Conservation (phyloP, 768 basidiomycete genomes). For the Epithele typhae region DNA sequence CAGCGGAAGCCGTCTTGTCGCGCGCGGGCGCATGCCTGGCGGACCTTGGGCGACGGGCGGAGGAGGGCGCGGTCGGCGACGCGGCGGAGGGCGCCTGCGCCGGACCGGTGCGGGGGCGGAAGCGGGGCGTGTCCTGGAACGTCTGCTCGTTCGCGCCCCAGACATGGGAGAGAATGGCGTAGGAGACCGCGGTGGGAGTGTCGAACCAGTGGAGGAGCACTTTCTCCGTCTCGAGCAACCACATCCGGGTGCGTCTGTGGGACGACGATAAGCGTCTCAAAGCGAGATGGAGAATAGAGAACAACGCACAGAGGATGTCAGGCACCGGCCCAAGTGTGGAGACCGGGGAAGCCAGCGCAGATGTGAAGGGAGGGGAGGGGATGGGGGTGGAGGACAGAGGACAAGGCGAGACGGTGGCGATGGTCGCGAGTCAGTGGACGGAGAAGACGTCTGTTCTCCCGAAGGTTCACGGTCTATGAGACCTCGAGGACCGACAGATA, state of each 20-base stretch:
- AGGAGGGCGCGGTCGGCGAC: background rate
- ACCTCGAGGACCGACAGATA: too few relatives aligned
- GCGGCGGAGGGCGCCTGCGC: background rate
- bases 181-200: background rate
- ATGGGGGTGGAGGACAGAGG: too few relatives aligned
- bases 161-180: constrained; percentile 12
- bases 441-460: too few relatives aligned
- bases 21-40: background rate
- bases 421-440: too few relatives aligned
- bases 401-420: too few relatives aligned
- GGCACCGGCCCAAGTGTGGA: too few relatives aligned
- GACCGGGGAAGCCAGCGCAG: too few relatives aligned
- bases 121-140: constrained; percentile 3
- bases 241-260: background rate
- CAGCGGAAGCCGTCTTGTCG: background rate
- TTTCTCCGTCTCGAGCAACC: constrained; percentile 1
- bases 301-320: too few relatives aligned
- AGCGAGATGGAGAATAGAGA: too few relatives aligned
- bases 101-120: background rate
- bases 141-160: constrained; percentile 9
- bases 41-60: background rate
- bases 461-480: too few relatives aligned
- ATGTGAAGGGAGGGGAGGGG: too few relatives aligned
- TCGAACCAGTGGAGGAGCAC: background rate
- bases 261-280: too few relatives aligned